A percentile compares a stretch with the other conserved stretches of the same genome.
These are phyloP conservation scores for Triadica sebifera DNA, from an alignment of 345 rosid species.

Conservation along the genomic window DNA sequence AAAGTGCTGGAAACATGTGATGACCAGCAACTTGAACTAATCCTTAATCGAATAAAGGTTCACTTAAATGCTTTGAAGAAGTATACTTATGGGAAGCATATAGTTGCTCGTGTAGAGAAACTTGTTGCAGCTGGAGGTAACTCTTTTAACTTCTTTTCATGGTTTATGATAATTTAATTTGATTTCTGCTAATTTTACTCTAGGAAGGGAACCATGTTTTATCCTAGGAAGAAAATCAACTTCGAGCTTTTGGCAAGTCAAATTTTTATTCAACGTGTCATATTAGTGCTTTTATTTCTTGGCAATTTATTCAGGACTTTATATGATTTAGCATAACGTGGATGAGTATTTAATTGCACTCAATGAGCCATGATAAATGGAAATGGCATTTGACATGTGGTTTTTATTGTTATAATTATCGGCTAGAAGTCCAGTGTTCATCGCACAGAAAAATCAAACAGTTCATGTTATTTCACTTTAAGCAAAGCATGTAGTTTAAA, in stretches of 20 bases:
- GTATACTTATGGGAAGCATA: conserved; percentile 95
- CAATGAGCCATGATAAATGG: not conserved
- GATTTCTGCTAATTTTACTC: no score
- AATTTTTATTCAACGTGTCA: not conserved
- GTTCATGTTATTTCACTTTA: not conserved
- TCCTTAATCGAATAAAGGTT: conserved; percentile 80
- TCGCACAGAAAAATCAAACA: not conserved
- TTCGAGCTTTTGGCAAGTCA: not conserved
- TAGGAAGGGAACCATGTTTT: no score
- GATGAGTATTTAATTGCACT: not conserved
- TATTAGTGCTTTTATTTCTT: not conserved
- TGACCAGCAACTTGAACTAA: conserved; percentile 79
- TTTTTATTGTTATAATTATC: conserved; percentile 8
- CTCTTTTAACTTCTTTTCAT: not conserved
- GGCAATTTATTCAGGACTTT: not conserved
- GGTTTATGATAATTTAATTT: not conserved
- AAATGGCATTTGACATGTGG: not conserved
- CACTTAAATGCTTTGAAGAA: conserved; percentile 88
- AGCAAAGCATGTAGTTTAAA: not conserved
- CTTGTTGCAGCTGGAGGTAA: conserved; percentile 96
- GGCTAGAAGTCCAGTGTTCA: not conserved
- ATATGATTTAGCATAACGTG: no score
- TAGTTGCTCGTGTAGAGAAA: conserved; percentile 94
- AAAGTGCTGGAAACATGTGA: conserved; percentile 95
- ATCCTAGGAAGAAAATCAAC: no score